Evolutionary conservation across 768 basidiomycete genomes (phyloP).

Genomic region (Favolaschia claudopus): DNA sequence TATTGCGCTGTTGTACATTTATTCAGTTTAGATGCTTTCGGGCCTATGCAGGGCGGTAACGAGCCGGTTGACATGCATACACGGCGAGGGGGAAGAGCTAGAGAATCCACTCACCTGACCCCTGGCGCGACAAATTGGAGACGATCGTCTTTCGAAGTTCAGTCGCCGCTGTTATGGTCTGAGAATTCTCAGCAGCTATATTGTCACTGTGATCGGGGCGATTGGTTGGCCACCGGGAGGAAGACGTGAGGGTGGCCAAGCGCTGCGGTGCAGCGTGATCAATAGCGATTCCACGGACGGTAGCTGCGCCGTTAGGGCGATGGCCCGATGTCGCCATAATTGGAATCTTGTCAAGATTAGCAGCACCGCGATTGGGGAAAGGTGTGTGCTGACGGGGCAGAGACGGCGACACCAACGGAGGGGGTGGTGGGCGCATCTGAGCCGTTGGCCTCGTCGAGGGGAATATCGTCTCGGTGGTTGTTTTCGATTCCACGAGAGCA

Average conservation of each 20-base stretch:
- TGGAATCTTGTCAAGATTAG: conserved; percentile 3
- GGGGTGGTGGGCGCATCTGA: neutral
- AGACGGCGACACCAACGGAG: neutral
- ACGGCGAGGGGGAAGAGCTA: too few relatives aligned
- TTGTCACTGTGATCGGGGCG: too few relatives aligned
- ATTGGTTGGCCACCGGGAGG: neutral
- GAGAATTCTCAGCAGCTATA: too few relatives aligned
- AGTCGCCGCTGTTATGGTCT: too few relatives aligned
- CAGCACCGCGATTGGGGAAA: neutral
- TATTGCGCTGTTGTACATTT: conserved; percentile 28
- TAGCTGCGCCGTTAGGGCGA: neutral
- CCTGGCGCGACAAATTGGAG: conserved; percentile 37
- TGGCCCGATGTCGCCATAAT: conserved; percentile 1
- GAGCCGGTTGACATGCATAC: neutral
- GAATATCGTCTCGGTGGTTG: conserved; percentile 34
- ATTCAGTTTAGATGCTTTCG: neutral
- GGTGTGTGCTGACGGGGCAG: neutral
- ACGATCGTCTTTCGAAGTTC: conserved; percentile 46
- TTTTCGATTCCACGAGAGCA: conserved; percentile 76
- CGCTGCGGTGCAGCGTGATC: conserved; percentile 7
- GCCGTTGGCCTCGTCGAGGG: neutral
- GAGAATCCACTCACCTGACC: conserved; percentile 16
- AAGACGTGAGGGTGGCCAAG: neutral
- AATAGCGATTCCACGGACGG: conserved; percentile 16
- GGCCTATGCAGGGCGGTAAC: neutral